Conservation (phyloP, 2,329 filamentous ascomycete genomes). For the Scedosporium aurantiacum region DNA sequence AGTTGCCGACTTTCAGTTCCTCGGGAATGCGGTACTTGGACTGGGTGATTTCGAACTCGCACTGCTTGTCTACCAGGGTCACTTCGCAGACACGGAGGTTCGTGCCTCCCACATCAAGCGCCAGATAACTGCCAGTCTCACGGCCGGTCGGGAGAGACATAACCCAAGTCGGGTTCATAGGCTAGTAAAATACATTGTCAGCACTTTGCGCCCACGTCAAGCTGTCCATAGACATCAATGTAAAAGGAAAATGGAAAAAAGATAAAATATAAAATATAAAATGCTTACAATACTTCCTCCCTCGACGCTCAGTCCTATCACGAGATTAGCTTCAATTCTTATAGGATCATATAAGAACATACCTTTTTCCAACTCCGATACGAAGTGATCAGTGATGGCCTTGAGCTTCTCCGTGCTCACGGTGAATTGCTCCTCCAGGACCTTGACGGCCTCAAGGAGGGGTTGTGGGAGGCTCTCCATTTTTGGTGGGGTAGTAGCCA, state of each 20-base stretch:
- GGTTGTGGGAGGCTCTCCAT: conserved; percentile 85
- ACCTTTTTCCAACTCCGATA: conserved; percentile 80
- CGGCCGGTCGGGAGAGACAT: conserved; percentile 79
- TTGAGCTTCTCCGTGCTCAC: conserved; percentile 73
- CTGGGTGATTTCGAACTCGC: conserved; percentile 88
- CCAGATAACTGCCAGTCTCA: conserved; percentile 78
- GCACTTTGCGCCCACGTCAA: conserved; percentile 5
- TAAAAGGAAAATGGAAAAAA: not conserved
- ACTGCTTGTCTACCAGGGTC: conserved; percentile 73
- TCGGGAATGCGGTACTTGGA: conserved; percentile 94
- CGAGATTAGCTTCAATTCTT: not conserved
- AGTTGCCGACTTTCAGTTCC: conserved; percentile 74
- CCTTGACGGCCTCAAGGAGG: conserved; percentile 67
- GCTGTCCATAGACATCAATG: not conserved
- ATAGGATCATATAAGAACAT: conserved; percentile 13
- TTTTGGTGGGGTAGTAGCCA: not conserved
- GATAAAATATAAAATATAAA: not conserved
- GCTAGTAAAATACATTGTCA: conserved; percentile 38
- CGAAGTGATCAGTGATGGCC: conserved; percentile 80
- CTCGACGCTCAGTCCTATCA: conserved; percentile 46
- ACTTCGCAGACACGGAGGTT: conserved; percentile 94
- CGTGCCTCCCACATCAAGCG: conserved; percentile 92
- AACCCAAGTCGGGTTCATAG: conserved; percentile 97
- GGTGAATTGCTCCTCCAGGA: conserved; percentile 74
- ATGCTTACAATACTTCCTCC: conserved; percentile 84